Evolutionary conservation across 805 yeast genomes (phyloP).

Genomic region (Candida tibetensis): DNA sequence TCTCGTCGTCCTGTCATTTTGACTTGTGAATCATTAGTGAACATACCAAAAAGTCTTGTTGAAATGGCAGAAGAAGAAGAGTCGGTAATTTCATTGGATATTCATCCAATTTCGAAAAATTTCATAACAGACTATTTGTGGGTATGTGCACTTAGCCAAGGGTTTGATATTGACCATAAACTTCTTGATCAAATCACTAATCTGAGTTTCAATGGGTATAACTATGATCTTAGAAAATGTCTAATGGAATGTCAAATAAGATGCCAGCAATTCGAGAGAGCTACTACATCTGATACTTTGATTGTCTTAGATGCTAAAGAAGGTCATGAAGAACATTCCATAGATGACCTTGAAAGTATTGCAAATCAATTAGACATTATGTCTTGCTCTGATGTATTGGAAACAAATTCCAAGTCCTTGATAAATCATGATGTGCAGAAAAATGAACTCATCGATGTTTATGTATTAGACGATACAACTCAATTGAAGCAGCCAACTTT

Average conservation of each 20-base stretch:
- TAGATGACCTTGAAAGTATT: slow-evolving; percentile 5
- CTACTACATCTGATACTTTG: background rate
- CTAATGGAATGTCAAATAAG: slow-evolving; percentile 45
- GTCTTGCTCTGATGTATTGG: slow-evolving; percentile 31
- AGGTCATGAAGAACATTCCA: background rate
- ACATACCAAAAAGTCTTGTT: slow-evolving; percentile 48
- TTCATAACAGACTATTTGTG: slow-evolving; percentile 38
- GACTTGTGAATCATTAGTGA: slow-evolving; percentile 52
- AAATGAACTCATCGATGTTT: slow-evolving; percentile 38
- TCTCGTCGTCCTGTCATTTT: slow-evolving; percentile 69
- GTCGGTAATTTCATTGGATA: slow-evolving; percentile 34
- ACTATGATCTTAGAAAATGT: slow-evolving; percentile 47
- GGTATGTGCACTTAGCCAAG: slow-evolving; percentile 36
- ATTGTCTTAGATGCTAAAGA: background rate
- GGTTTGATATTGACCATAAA: slow-evolving; percentile 28
- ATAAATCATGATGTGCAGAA: slow-evolving; percentile 21
- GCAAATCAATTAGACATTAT: slow-evolving; percentile 19
- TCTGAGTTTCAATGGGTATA: slow-evolving; percentile 15
- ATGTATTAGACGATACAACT: slow-evolving; percentile 31
- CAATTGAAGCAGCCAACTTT: slow-evolving; percentile 25
- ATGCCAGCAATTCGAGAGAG: slow-evolving; percentile 19
- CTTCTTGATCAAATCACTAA: slow-evolving; percentile 27
- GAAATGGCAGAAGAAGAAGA: slow-evolving; percentile 44
- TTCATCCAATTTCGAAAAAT: slow-evolving; percentile 11
- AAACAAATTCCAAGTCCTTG: slow-evolving; percentile 22